Percentiles rank a stretch among this genome's conserved stretches.
phyloP scores from a whole-genome alignment of 768 basidiomycete species.

The Dioszegia hungarica region DNA sequence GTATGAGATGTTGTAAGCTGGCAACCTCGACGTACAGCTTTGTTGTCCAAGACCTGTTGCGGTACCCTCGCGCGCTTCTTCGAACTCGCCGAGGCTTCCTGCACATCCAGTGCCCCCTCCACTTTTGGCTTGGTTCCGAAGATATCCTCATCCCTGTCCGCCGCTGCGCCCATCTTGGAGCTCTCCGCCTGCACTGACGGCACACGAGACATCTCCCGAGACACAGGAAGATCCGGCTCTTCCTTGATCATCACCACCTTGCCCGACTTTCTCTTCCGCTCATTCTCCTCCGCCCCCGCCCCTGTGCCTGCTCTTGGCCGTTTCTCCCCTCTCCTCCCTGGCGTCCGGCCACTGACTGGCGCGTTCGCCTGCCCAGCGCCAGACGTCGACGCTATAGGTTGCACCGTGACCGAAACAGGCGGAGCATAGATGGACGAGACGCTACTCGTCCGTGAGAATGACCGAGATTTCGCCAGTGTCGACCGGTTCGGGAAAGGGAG shows the following conservation, averaged over 20 bases:
- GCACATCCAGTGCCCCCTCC: not conserved
- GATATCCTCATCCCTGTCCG: slow-evolving; percentile 29
- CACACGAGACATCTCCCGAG: too few species aligned
- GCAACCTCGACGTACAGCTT: slow-evolving; percentile 30
- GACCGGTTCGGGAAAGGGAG: slow-evolving; percentile 24
- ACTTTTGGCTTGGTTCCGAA: slow-evolving; percentile 23
- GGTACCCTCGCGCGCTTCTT: slow-evolving; percentile 26
- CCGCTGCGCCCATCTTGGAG: too few species aligned
- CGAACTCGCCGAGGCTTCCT: slow-evolving; percentile 5
- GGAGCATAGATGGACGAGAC: slow-evolving; percentile 31
- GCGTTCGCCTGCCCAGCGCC: slow-evolving; percentile 3
- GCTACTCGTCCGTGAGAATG: slow-evolving; percentile 27
- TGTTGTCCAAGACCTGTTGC: slow-evolving; percentile 38
- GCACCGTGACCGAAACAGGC: slow-evolving; percentile 1
- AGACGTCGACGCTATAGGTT: not conserved
- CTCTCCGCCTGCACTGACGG: too few species aligned
- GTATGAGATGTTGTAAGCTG: too few species aligned
- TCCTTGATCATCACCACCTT: slow-evolving; percentile 15
- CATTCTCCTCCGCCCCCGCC: slow-evolving; percentile 21
- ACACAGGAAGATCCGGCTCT: too few species aligned
- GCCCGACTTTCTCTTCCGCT: slow-evolving; percentile 24
- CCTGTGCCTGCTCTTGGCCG: slow-evolving; percentile 21
- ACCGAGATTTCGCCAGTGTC: slow-evolving; percentile 8
- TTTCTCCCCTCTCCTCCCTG: slow-evolving; percentile 44
- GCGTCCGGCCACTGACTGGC: slow-evolving; percentile 32